Evolutionary conservation across 805 yeast genomes (phyloP), one percentile per base, ranked within the genome.

Genomic region (Yamadazyma scolyti): DNA sequence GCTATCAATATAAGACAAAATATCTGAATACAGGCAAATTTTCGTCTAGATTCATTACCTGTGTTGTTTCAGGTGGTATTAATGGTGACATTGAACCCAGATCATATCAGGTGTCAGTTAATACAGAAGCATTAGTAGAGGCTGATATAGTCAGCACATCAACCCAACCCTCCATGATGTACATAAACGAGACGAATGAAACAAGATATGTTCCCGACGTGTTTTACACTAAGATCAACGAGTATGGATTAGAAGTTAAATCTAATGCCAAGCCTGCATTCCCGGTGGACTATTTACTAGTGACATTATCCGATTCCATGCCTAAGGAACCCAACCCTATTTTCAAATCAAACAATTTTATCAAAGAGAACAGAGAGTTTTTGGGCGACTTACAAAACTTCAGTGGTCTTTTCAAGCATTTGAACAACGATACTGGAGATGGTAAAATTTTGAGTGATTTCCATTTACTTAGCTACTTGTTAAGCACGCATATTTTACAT

Each of bases 191-290:
- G 17, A 79, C 86, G n/a, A 74, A 75, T 23, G 68, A 72, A 12
- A 71, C 68, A 7, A 71, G 96, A 34, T 93, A 90, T 46, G 97
- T 93, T 10, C 99, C 99, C 0, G 99, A 93, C 40, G 82, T 93
- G 16, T 84, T 85, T 49, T 93, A 82, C 66, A 77, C 79, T 56
- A 79, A 76, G 52, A 72, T 76, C 37, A 93, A 93, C 52, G 97
- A 93, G 59, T 93, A 93, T 58, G 85, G 85, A 4, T 63, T 87
- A 18, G 78, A 86, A 21, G 94, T 93, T n/a, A 87, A 87, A 47
- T 75, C 78, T 24, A 82, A 85, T 50, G 95, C 96, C 1, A 82
- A 82, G 47, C 96, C 96, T 1, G 83, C 93, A 15, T 85, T 88
- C 54, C 97, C 97, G 2, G 88, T 83, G n/a, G 96, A 88, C 39